Conservation (phyloP, 2,329 filamentous ascomycete species). For the Colletotrichum lindemuthianum region DNA sequence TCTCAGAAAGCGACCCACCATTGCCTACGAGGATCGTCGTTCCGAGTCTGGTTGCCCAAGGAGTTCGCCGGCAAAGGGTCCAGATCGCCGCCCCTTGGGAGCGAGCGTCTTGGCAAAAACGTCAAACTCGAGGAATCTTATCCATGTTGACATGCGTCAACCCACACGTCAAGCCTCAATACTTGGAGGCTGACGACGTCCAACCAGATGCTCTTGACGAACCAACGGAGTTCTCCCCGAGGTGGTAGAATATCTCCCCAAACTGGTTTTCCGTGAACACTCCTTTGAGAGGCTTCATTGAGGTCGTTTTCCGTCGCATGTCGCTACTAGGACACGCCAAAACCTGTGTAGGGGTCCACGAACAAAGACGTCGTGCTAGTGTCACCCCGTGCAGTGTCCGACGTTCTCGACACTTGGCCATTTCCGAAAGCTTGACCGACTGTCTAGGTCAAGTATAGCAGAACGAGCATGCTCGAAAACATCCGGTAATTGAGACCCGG, state of each 20-base stretch:
- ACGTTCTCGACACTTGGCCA: conserved; percentile 1
- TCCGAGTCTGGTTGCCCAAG: conserved; percentile 2
- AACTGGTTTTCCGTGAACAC: too few relatives aligned
- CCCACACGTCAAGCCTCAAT: not conserved
- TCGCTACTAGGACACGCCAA: not conserved
- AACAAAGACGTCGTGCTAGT: conserved; percentile 22
- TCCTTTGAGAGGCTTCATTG: not conserved
- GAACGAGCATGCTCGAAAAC: conserved; percentile 23
- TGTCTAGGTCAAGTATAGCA: conserved; percentile 2
- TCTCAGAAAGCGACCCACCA: conserved; percentile 7
- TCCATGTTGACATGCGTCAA: not conserved
- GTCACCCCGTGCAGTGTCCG: conserved; percentile 2
- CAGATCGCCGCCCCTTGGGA: conserved; percentile 15
- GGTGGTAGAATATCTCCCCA: too few relatives aligned
- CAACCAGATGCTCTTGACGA: too few relatives aligned
- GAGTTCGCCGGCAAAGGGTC: conserved; percentile 9
- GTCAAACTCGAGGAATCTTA: not conserved
- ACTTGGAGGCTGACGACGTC: too few relatives aligned
- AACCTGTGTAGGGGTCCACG: not conserved
- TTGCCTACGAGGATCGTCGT: not conserved
- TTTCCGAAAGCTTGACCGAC: conserved; percentile 1
- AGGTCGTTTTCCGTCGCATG: conserved; percentile 11
- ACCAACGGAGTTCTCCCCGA: too few relatives aligned
- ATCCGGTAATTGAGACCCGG: conserved; percentile 22
- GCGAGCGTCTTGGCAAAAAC: conserved; percentile 26